These are phyloP conservation scores for Cordyceps sp. DNA, from an alignment of 2,329 filamentous ascomycete species.

Conservation along the genomic window DNA sequence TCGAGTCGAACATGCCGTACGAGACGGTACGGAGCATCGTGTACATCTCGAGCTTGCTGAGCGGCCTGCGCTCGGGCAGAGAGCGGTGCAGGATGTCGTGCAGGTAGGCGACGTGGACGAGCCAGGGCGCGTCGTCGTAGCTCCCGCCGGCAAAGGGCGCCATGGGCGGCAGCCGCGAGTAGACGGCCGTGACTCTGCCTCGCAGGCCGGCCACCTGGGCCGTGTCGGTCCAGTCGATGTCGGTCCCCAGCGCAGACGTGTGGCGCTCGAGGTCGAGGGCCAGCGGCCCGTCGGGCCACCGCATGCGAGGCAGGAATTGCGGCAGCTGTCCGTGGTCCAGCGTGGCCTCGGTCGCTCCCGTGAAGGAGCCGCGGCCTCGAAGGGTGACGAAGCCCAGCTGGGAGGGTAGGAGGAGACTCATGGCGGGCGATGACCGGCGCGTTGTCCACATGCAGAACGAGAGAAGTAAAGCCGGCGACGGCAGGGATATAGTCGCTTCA, in stretches of 20 bases:
- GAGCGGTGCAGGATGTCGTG: slow-evolving; percentile 4
- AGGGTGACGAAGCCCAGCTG: background rate
- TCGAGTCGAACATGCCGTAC: slow-evolving; percentile 7
- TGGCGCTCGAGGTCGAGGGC: background rate
- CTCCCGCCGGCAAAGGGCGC: slow-evolving; percentile 4
- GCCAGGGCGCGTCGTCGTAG: slow-evolving; percentile 4
- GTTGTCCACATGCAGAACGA: no score
- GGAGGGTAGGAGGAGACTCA: background rate
- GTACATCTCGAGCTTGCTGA: slow-evolving; percentile 3
- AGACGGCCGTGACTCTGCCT: background rate
- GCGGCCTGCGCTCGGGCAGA: background rate
- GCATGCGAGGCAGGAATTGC: slow-evolving; percentile 6
- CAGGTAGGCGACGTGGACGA: slow-evolving; percentile 4
- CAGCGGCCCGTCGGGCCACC: slow-evolving; percentile 2
- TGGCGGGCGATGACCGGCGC: no score
- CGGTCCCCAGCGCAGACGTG: background rate
- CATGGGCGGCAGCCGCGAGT: slow-evolving; percentile 6
- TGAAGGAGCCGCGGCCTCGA: background rate
- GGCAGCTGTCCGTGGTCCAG: slow-evolving; percentile 5
- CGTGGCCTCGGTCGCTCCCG: background rate
- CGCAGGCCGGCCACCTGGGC: background rate
- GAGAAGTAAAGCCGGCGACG: no score
- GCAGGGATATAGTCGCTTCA: no score
- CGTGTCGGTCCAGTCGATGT: background rate
- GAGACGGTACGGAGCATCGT: slow-evolving; percentile 5